These are phyloP conservation scores for Ambrosiella beaveri DNA, from an alignment of 2,329 filamentous ascomycete genomes.

Conservation along the genomic window DNA sequence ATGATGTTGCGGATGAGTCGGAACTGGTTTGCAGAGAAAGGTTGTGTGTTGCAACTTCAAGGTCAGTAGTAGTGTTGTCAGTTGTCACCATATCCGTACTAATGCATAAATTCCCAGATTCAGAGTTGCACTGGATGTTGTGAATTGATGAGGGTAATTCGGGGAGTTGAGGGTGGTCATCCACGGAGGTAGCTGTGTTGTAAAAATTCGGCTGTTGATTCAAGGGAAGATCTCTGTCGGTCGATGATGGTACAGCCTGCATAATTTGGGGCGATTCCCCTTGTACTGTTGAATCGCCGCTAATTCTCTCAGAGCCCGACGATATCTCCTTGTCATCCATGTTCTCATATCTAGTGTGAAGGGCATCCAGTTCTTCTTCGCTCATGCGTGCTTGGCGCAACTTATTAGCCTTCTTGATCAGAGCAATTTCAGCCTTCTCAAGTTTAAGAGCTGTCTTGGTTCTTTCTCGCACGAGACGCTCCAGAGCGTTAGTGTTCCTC, in stretches of 20 bases:
- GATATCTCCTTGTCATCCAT: neutral
- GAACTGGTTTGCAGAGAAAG: too few species aligned
- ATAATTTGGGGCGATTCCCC: constrained; percentile 2
- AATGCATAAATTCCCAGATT: too few species aligned
- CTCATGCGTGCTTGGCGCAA: constrained; percentile 33
- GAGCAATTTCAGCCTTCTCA: constrained; percentile 64
- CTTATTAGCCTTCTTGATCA: constrained; percentile 58
- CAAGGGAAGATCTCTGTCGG: neutral
- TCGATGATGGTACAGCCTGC: too few species aligned
- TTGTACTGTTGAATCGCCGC: constrained; percentile 47
- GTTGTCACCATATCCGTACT: too few species aligned
- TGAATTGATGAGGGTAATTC: too few species aligned
- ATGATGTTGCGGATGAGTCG: too few species aligned
- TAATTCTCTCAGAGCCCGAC: neutral
- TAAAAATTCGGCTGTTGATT: neutral
- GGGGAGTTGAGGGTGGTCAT: too few species aligned
- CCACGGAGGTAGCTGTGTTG: too few species aligned
- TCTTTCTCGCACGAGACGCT: constrained; percentile 59
- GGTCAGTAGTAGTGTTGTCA: too few species aligned
- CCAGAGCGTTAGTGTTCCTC: constrained; percentile 55
- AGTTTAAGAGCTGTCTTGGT: constrained; percentile 60
- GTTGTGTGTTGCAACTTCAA: too few species aligned
- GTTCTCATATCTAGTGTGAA: neutral
- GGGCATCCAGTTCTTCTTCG: neutral
- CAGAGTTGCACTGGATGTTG: too few species aligned